These are phyloP conservation scores for Gloeophyllum trabeum DNA, from an alignment of 768 basidiomycete species.

Conservation along the genomic window DNA sequence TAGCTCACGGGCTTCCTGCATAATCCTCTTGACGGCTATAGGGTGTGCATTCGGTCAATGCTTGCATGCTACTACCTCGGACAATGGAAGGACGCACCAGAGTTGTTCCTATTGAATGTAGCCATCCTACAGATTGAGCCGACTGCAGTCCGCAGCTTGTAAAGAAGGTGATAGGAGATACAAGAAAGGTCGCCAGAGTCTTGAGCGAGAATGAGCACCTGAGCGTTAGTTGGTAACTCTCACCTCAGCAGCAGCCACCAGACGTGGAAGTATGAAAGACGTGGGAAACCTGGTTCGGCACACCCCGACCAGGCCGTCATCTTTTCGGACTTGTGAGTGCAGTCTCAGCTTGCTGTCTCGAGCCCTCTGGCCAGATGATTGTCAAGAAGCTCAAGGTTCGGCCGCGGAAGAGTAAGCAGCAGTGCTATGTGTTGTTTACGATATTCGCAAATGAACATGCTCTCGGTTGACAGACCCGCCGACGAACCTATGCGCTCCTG, in stretches of 20 bases:
- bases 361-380: constrained; percentile 22
- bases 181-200: neutral
- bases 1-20: constrained; percentile 91
- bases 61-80: neutral
- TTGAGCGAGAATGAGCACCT: too few relatives aligned
- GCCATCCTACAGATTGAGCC: constrained; percentile 8
- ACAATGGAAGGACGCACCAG: constrained; percentile 35
- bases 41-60: constrained; percentile 5
- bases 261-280: too few relatives aligned
- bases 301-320: too few relatives aligned
- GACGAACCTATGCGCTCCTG: constrained; percentile 48
- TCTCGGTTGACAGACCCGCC: constrained; percentile 15
- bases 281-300: too few relatives aligned
- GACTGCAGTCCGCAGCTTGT: neutral
- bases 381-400: constrained; percentile 76
- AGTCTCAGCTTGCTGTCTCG: neutral
- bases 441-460: too few relatives aligned
- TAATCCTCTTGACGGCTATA: constrained; percentile 87
- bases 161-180: neutral
- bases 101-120: constrained; percentile 82
- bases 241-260: too few relatives aligned
- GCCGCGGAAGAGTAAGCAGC: constrained; percentile 61
- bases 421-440: too few relatives aligned
- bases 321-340: too few relatives aligned
- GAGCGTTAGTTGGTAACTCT: too few relatives aligned